Evolutionary conservation across 768 basidiomycete species (phyloP).

Genomic region (Boletus tomentosulus): DNA sequence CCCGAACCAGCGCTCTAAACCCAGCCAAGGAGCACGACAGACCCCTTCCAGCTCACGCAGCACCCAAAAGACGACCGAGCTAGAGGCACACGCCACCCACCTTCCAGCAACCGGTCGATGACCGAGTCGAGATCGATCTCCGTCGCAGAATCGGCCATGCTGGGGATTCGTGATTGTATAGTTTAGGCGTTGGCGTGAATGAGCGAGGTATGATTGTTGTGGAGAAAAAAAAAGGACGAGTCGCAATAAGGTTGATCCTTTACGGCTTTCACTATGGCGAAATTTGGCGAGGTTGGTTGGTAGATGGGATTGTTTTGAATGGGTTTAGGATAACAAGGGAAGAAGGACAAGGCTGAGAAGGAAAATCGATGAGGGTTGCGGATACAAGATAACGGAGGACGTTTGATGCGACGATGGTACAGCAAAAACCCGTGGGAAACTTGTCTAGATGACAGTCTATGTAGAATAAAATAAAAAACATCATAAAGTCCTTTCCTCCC

Average conservation of each 20-base stretch:
- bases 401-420: slow-evolving; percentile 28
- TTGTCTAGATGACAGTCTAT: neutral
- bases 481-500: neutral
- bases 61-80: slow-evolving; percentile 18
- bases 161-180: slow-evolving; percentile 15
- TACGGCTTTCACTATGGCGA: slow-evolving; percentile 16
- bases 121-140: slow-evolving; percentile 99
- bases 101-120: slow-evolving; percentile 97
- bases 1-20: neutral
- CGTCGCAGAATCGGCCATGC: slow-evolving; percentile 75
- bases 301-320: slow-evolving; percentile 6
- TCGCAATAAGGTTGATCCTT: slow-evolving; percentile 18
- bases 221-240: slow-evolving; percentile 24
- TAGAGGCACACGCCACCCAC: slow-evolving; percentile 50
- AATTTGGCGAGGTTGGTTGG: slow-evolving; percentile 14
- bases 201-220: neutral
- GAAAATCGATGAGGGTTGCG: slow-evolving; percentile 32
- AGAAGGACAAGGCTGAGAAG: neutral
- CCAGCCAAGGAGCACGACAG: slow-evolving; percentile 1
- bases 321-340: slow-evolving; percentile 9
- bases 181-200: slow-evolving; percentile 17
- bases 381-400: slow-evolving; percentile 33
- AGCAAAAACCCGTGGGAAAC: slow-evolving; percentile 29
- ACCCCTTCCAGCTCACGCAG: slow-evolving; percentile 1
- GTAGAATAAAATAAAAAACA: neutral